Conservation (phyloP, 228 moss, liverwort and hornwort species). For the Sphagnum magellanicum region DNA sequence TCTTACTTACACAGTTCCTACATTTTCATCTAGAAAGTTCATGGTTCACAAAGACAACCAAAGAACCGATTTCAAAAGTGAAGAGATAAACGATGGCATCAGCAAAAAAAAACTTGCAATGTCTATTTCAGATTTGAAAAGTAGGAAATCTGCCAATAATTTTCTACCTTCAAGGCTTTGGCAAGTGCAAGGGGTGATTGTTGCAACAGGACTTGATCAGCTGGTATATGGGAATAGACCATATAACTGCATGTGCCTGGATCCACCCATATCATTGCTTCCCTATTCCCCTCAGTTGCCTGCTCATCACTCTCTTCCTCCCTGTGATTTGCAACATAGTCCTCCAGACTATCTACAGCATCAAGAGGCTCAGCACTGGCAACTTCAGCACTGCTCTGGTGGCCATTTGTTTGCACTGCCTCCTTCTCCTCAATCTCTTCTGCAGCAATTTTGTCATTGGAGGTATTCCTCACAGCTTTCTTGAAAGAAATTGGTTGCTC, state of each 20-base stretch:
- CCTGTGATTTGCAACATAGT: slow-evolving; percentile 12
- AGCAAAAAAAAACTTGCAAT: too few species aligned
- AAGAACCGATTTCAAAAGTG: not conserved
- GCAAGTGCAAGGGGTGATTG: slow-evolving; percentile 75
- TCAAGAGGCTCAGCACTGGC: slow-evolving; percentile 19
- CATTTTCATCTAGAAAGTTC: too few species aligned
- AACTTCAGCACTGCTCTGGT: slow-evolving; percentile 18
- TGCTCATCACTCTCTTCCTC: slow-evolving; percentile 4
- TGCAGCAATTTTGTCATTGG: slow-evolving; percentile 8
- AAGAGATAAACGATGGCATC: not conserved
- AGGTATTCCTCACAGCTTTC: slow-evolving; percentile 8
- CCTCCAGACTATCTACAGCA: slow-evolving; percentile 17
- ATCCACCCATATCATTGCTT: slow-evolving; percentile 61
- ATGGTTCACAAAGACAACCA: not conserved
- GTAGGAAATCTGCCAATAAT: not conserved
- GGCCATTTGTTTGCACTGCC: slow-evolving; percentile 25
- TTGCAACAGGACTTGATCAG: slow-evolving; percentile 56
- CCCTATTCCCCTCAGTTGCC: slow-evolving; percentile 8
- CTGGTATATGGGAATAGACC: slow-evolving; percentile 50
- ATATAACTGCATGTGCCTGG: slow-evolving; percentile 71
- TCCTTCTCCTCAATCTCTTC: slow-evolving; percentile 10
- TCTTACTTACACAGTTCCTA: too few species aligned
- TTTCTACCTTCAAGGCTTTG: slow-evolving; percentile 68
- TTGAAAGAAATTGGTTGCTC: slow-evolving; percentile 21
- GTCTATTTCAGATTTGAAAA: not conserved